Percentiles rank a stretch among this genome's conserved stretches.
Evolutionary conservation across 1,284 basidiomycete genomes (phyloP).

Genomic region (Athelia psychrophila): DNA sequence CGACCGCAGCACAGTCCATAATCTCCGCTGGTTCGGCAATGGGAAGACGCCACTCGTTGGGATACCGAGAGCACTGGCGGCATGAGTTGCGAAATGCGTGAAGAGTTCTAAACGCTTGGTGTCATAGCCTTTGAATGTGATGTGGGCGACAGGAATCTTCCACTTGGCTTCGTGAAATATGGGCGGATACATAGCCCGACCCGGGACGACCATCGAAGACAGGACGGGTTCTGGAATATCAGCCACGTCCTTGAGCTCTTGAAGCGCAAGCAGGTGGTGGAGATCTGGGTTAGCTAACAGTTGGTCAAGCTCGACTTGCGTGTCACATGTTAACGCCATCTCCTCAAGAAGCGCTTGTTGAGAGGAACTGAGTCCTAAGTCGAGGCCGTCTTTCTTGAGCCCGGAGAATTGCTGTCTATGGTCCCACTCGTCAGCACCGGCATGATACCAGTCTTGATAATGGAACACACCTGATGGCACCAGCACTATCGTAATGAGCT

Average conservation of each 20-base stretch:
- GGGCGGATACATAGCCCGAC: neutral
- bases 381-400: too few relatives aligned
- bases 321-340: neutral
- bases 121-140: neutral
- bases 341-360: neutral
- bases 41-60: constrained; percentile 69
- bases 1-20: constrained; percentile 86
- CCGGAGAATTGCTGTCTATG: too few relatives aligned
- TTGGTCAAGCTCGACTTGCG: neutral
- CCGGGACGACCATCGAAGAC: neutral
- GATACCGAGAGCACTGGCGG: constrained; percentile 82
- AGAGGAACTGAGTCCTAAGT: neutral
- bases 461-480: too few relatives aligned
- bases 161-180: neutral
- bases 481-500: too few relatives aligned
- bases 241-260: constrained; percentile 1
- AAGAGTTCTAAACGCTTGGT: constrained; percentile 64
- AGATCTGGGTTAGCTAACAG: neutral
- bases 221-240: neutral
- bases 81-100: constrained; percentile 82
- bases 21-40: constrained; percentile 75
- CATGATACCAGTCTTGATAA: too few relatives aligned
- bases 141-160: neutral
- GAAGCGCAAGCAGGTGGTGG: neutral
- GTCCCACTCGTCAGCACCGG: too few relatives aligned